Evolutionary conservation across 164 flowering plant species (phyloP), one percentile per base, ranked within the genome.

Genomic region (Aristolochia contorta): DNA sequence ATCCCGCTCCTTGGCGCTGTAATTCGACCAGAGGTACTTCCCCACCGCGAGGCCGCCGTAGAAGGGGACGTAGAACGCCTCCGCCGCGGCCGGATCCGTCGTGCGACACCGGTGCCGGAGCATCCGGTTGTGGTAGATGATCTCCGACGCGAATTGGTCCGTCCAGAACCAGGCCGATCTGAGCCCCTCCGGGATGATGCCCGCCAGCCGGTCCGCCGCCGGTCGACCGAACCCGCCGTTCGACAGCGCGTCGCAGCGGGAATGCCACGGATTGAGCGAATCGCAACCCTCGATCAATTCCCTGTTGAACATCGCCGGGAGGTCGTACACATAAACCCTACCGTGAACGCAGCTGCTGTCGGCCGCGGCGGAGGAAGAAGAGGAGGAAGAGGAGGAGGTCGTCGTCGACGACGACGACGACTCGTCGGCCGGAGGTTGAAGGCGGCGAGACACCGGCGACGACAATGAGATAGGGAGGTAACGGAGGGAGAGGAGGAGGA

Each of bases 21-120:
- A 74, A 55, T 77, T 80, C 15, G 66, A 32, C 91, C 89, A 93
- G 13, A 93, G 70, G 52, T 64, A 78, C 69, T 80, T 86, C 16
- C 86, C 97, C 0, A 75, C 74, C 9, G 91, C 94, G 32, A 93
- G 85, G 1, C 99, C 97, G 23, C 82, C 89, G 74, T 93, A 93
- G 57, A 86, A 93, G 19, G 99, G 99, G 1, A 93, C 69, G 75
- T 79, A 93, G 64, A 81, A 90, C 57, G 92, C 96, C 59, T 84
- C 56, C 22, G 97, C 99, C 0, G 78, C 67, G 27, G 71, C 66
- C 0, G 91, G 82, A 65, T 83, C 81, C 6, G 57, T n/a, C 6
- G 93, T 84, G 5, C 99, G 65, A 74, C 99, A 93, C 37, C 58
- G 65, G 67, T 87, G 91, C 2, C 72, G 61, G 47, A 86, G 57